Percentiles rank a stretch among this genome's conserved stretches.
phyloP scores from a whole-genome alignment of 2,329 filamentous ascomycete genomes.

The Cladosporium sp. region DNA sequence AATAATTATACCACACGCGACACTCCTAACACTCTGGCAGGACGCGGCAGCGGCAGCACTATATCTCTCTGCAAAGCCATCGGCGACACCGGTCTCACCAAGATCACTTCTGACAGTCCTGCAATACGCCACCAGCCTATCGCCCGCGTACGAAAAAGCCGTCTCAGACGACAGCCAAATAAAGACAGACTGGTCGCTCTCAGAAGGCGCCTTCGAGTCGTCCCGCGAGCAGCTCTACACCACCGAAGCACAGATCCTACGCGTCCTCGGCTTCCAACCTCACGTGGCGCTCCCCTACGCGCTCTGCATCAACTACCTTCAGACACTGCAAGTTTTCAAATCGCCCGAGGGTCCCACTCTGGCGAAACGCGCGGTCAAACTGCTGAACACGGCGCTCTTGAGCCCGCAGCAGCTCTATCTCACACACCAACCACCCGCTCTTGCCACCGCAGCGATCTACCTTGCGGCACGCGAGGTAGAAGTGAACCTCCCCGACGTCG shows the following conservation, averaged over 20 bases:
- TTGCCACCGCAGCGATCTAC: conserved; percentile 89
- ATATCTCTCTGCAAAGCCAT: conserved; percentile 81
- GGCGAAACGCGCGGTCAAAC: conserved; percentile 65
- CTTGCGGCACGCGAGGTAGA: conserved; percentile 76
- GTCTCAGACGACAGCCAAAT: conserved; percentile 21
- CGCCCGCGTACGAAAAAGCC: conserved; percentile 56
- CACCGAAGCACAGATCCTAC: conserved; percentile 76
- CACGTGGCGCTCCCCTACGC: conserved; percentile 84
- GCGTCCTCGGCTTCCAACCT: conserved; percentile 75
- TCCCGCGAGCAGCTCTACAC: conserved; percentile 65
- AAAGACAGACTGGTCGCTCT: conserved; percentile 55
- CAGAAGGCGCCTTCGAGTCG: conserved; percentile 69
- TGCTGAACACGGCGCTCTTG: conserved; percentile 83
- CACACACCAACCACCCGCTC: conserved; percentile 82
- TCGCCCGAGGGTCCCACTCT: conserved; percentile 51
- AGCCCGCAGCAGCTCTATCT: conserved; percentile 87
- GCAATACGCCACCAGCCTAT: conserved; percentile 69
- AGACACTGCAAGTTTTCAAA: conserved; percentile 72
- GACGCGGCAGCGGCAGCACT: conserved; percentile 78
- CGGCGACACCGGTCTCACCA: conserved; percentile 71
- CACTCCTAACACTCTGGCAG: conserved; percentile 44
- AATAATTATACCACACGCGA: not conserved
- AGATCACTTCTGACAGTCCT: conserved; percentile 84
- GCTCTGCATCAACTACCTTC: conserved; percentile 86
- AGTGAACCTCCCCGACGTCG: conserved; percentile 75